A percentile compares a stretch with the other conserved stretches of the same genome.
Conservation (phyloP, 2,329 filamentous ascomycete genomes). For the Alternaria sp. region DNA sequence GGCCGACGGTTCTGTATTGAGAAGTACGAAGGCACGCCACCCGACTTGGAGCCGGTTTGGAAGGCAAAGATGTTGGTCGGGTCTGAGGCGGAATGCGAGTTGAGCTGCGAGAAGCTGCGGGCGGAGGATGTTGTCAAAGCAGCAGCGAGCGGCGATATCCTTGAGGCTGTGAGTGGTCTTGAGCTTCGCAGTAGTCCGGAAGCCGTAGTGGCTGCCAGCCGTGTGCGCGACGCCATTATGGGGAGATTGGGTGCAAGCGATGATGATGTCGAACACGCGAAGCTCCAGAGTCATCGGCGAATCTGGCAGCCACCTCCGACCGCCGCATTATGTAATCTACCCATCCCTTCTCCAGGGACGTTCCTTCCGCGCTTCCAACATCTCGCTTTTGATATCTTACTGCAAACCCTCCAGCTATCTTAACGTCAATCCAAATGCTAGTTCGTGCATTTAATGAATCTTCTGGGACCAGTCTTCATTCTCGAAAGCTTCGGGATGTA, state of each 20-base stretch:
- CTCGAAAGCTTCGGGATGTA: not conserved
- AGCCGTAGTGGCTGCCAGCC: conserved; percentile 40
- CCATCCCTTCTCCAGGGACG: not conserved
- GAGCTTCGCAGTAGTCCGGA: conserved; percentile 35
- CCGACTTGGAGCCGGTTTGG: conserved; percentile 30
- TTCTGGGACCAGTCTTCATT: not conserved
- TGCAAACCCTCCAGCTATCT: not conserved
- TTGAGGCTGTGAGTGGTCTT: conserved; percentile 20
- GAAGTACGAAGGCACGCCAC: conserved; percentile 78
- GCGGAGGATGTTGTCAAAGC: conserved; percentile 20
- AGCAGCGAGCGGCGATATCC: conserved; percentile 27
- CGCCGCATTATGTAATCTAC: conserved; percentile 24
- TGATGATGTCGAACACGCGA: conserved; percentile 27
- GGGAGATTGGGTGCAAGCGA: conserved; percentile 22
- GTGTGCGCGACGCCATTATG: conserved; percentile 47
- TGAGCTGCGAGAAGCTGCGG: conserved; percentile 43
- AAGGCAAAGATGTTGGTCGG: conserved; percentile 40
- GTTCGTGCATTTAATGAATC: accelerated
- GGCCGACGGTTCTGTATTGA: conserved; percentile 70
- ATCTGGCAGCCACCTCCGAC: conserved; percentile 18
- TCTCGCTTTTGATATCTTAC: not conserved
- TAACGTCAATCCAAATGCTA: not conserved
- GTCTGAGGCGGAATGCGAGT: conserved; percentile 32
- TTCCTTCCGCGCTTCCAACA: not conserved
- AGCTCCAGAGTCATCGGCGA: conserved; percentile 23